phyloP scores from a whole-genome alignment of 306 rosid species.

The Vicia villosa region DNA sequence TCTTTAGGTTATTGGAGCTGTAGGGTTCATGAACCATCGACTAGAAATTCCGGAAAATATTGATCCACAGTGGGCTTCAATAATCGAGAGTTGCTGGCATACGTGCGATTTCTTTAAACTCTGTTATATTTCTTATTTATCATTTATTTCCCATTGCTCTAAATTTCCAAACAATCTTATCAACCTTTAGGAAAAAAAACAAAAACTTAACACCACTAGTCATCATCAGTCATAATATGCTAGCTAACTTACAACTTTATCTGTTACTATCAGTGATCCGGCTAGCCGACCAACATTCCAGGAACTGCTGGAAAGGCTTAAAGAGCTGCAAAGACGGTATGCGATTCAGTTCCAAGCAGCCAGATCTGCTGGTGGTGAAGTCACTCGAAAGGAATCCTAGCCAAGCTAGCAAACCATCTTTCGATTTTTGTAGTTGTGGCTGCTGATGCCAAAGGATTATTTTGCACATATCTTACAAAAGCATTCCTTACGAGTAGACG shows the following conservation, averaged over 20 bases:
- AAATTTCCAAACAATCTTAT: slow-evolving; percentile 18
- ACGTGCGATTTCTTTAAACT: slow-evolving; percentile 50
- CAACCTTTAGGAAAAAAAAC: not conserved
- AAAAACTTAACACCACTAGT: not conserved
- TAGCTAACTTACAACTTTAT: slow-evolving; percentile 39
- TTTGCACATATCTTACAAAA: slow-evolving; percentile 29
- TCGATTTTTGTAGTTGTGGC: slow-evolving; percentile 33
- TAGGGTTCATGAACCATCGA: slow-evolving; percentile 95
- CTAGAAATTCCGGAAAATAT: slow-evolving; percentile 88
- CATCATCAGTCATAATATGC: slow-evolving; percentile 11
- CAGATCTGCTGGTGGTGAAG: slow-evolving; percentile 56
- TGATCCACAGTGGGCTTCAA: slow-evolving; percentile 84
- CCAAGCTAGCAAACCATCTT: not conserved
- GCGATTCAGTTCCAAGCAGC: slow-evolving; percentile 78
- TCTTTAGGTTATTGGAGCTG: slow-evolving; percentile 93
- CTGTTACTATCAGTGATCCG: slow-evolving; percentile 63
- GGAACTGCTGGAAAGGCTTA: slow-evolving; percentile 69
- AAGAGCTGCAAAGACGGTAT: slow-evolving; percentile 69
- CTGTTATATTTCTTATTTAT: slow-evolving; percentile 11
- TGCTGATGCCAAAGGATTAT: slow-evolving; percentile 37
- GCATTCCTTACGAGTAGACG: slow-evolving; percentile 25
- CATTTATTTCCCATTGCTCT: slow-evolving; percentile 7
- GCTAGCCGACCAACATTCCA: slow-evolving; percentile 79
- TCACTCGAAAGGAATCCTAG: slow-evolving; percentile 60
- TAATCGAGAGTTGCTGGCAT: slow-evolving; percentile 95